Evolutionary conservation across 1,139 yeast species (phyloP).

Genomic region (Lodderomyces orthopsilosis): DNA sequence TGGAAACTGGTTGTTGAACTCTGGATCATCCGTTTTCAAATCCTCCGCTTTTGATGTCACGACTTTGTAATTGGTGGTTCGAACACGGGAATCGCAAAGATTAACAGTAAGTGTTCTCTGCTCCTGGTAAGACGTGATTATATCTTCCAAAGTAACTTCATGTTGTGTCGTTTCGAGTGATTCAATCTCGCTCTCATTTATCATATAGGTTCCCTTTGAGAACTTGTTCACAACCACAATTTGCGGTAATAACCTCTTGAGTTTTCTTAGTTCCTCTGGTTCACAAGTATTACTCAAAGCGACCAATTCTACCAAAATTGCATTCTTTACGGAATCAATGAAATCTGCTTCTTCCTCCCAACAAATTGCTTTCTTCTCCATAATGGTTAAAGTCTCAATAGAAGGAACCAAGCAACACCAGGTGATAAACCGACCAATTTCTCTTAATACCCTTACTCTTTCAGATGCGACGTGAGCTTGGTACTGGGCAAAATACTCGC

Average conservation of each 20-base stretch:
- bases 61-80: slow-evolving; percentile 9
- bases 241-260: slow-evolving; percentile 19
- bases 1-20: slow-evolving; percentile 14
- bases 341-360: slow-evolving; percentile 18
- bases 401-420: slow-evolving; percentile 32
- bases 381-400: slow-evolving; percentile 19
- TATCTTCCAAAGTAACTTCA: slow-evolving; percentile 11
- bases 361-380: slow-evolving; percentile 23
- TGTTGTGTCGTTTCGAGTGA: slow-evolving; percentile 2
- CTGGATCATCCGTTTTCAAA: slow-evolving; percentile 7
- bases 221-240: slow-evolving; percentile 16
- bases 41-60: slow-evolving; percentile 4
- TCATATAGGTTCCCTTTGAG: slow-evolving; percentile 9
- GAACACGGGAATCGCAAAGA: slow-evolving; percentile 19
- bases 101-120: slow-evolving; percentile 17
- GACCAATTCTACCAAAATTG: slow-evolving; percentile 24
- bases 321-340: slow-evolving; percentile 18
- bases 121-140: slow-evolving; percentile 12
- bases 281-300: slow-evolving; percentile 19
- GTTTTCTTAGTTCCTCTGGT: slow-evolving; percentile 14
- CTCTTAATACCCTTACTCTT: slow-evolving; percentile 33
- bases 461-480: slow-evolving; percentile 41
- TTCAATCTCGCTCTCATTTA: slow-evolving; percentile 9
- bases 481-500: slow-evolving; percentile 37
- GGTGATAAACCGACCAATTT: slow-evolving; percentile 34